Evolutionary conservation across 179 eudicot genomes (phyloP), one percentile per base, ranked within the genome.

Genomic region (Spergularia azorica): DNA sequence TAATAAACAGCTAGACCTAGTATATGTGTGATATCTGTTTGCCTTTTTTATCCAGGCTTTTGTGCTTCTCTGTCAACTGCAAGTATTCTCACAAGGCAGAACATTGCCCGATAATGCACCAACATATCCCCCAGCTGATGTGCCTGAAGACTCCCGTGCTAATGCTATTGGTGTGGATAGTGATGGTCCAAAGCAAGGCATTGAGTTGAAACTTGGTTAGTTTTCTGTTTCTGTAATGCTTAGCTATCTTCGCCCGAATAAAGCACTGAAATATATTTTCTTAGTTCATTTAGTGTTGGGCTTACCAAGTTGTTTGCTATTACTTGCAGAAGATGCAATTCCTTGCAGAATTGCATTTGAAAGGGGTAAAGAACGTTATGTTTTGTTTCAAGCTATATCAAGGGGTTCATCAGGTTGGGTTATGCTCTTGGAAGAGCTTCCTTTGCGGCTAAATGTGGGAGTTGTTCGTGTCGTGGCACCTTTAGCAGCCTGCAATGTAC

Each of bases 311-410:
- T 65, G 41, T 66, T 67, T 81, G 16, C 18, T 77, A 26, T 72
- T 26, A 38, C 79, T 46, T 77, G 74, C 88, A 95, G 98, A 80
- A 75, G 97, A 93, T 91, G 92, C 97, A 65, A 87, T 95, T 81
- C 95, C 97, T 60, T 95, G 98, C 90, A 85, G 93, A 86, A 95
- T 95, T 82, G 92, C 98, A 69, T 95, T 95, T 77, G 98, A 93
- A 85, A 91, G 93, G 84, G 98, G 98, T 65, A 93, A 89, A 80
- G 98, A 95, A 75, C 97, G 97, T 16, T 90, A 91, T 79, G 91
- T 95, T 76, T 74, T 76, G 79, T 89, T 95, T 62, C 79, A 90
- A 75, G 91, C 98, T 72, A 52, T 90, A 69, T 87, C 97, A 26
- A 69, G 84, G 74, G 95, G 91, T 64, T 89, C 84, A 56, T 89